Evolutionary conservation across 495 filamentous ascomycete species (phyloP), one percentile per base, ranked within the genome.

Genomic region (Penicillium steckii): DNA sequence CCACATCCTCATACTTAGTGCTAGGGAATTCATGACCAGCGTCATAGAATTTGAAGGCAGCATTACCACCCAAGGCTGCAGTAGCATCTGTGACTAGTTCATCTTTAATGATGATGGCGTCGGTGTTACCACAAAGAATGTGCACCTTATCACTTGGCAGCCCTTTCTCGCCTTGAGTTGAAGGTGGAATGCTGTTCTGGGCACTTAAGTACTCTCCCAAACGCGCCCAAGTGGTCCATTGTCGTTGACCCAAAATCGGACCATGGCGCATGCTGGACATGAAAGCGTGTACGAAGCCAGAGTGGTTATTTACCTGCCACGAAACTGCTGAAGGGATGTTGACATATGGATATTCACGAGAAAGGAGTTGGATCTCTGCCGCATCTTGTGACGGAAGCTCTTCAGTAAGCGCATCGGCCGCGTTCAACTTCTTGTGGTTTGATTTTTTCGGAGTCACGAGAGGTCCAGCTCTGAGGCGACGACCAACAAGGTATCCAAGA

Each of bases 1-100:
- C 80, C 35, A 83, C 69, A 38, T 80, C 79, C 2, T 73, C 69
- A 25, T 74, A 73, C 52, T 74, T 75, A 7, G 78, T 75, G 61
- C 81, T 81, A 13, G 81, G 77, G 41, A 84, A 76, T 26, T 83
- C 81, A 57, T 85, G 82, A 6, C 79, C 82, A 4, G 75, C 80
- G n/a, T 76, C 67, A 43, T 78, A 69, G 49, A 67, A 71, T 46
- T 74, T 65, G 54, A 80, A 73, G 21, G 68, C 57, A 17, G 75
- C 70, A 52, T 78, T 76, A 8, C 79, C 76, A 47, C 72, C 70
- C 18, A 86, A 60, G 17, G 70, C 74, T 21, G 69, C 66, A 0
- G 59, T 74, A 19, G 75, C 80, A 67, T 85, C 83, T 8, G 67
- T 65, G n/a, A 69, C 63, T n/a, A 83, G 55, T 57, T 93, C 81